Evolutionary conservation across 805 yeast genomes (phyloP).

Genomic region (Metschnikowia amazonensis): DNA sequence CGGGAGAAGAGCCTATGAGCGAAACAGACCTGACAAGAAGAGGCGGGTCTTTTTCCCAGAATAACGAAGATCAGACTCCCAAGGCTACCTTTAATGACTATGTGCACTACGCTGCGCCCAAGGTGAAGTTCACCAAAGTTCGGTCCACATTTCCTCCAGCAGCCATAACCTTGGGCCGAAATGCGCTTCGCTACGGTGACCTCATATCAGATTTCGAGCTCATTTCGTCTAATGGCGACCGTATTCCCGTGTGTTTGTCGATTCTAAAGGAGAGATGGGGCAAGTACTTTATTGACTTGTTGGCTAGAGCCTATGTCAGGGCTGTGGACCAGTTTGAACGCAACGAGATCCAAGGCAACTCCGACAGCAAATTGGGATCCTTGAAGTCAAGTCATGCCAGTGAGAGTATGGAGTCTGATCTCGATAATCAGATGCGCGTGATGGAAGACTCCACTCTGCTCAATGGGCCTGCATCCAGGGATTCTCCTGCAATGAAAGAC

Average conservation of each 20-base stretch:
- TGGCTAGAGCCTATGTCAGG: constrained; percentile 61
- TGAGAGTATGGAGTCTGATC: neutral
- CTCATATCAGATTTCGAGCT: constrained; percentile 69
- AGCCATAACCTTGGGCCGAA: constrained; percentile 74
- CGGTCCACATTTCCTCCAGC: constrained; percentile 71
- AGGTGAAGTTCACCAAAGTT: constrained; percentile 59
- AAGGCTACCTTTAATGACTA: constrained; percentile 58
- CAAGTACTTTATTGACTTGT: constrained; percentile 55
- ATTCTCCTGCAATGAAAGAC: constrained; percentile 18
- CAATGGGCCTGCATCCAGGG: neutral
- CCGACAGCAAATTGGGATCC: constrained; percentile 6
- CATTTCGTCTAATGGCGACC: constrained; percentile 64
- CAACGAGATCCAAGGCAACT: constrained; percentile 18
- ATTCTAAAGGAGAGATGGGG: constrained; percentile 78
- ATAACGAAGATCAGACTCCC: constrained; percentile 8
- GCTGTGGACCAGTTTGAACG: constrained; percentile 44
- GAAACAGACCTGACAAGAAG: constrained; percentile 18
- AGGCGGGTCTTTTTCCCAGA: constrained; percentile 7
- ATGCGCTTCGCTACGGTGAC: constrained; percentile 61
- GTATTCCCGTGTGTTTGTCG: constrained; percentile 58
- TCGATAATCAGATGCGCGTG: neutral
- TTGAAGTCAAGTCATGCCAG: constrained; percentile 13
- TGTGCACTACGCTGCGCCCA: constrained; percentile 73
- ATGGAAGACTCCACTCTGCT: neutral
- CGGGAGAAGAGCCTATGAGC: constrained; percentile 13